Evolutionary conservation across 371 early-diverging fungal species (phyloP).

Genomic region (Mortierella sp.): DNA sequence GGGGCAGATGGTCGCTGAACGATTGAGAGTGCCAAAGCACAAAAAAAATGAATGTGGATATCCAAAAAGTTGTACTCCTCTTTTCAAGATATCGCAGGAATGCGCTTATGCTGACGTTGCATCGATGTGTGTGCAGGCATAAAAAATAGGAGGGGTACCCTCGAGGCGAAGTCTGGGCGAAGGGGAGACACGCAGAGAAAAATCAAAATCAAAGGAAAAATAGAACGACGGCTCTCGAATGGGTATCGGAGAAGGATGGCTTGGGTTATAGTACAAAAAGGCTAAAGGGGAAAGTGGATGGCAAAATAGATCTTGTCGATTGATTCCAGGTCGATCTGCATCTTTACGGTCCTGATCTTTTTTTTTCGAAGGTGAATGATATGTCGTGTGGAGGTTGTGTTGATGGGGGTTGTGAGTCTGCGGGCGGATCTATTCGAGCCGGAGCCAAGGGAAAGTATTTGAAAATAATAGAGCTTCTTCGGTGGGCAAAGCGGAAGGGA

Average conservation of each 20-base stretch:
- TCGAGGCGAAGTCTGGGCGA: slow-evolving; percentile 15
- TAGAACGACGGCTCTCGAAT: background rate
- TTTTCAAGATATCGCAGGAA: background rate
- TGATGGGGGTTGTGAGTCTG: background rate
- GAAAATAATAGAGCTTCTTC: background rate
- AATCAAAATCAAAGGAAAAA: background rate
- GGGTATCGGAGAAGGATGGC: background rate
- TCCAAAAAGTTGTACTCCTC: background rate
- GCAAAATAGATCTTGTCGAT: background rate
- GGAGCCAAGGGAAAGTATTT: background rate
- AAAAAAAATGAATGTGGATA: background rate
- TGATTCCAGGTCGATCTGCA: background rate
- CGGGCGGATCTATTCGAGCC: background rate
- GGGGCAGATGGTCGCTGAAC: background rate
- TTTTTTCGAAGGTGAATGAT: background rate
- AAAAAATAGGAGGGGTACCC: slow-evolving; percentile 9
- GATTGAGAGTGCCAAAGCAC: background rate
- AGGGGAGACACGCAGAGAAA: background rate
- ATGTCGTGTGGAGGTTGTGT: background rate
- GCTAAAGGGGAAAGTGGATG: slow-evolving; percentile 3
- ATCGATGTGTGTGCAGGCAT: background rate
- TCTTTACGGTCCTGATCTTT: background rate
- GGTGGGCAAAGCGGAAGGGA: slow-evolving; percentile 7
- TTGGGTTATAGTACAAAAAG: background rate
- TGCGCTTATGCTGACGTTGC: slow-evolving; percentile 10